A percentile compares a stretch with the other conserved stretches of the same genome.
phyloP scores from a whole-genome alignment of 2,329 filamentous ascomycete species.

The Venturia asperata region DNA sequence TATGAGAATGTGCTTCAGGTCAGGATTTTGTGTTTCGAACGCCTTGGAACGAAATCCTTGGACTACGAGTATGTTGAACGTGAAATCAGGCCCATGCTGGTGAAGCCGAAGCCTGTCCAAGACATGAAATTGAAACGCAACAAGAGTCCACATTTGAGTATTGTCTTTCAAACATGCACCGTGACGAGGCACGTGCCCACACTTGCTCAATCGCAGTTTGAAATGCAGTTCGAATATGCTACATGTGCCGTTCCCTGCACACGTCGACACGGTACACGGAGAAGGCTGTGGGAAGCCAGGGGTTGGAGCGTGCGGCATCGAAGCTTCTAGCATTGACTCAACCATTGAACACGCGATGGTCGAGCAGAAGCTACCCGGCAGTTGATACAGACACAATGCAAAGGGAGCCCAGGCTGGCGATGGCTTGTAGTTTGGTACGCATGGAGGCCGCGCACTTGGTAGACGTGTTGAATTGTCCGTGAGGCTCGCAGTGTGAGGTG shows the following conservation, averaged over 20 bases:
- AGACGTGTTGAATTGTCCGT: not conserved
- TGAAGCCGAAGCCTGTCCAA: not conserved
- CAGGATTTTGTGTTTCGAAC: too few species aligned
- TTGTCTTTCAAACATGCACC: not conserved
- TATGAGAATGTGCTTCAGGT: too few species aligned
- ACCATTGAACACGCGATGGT: too few species aligned
- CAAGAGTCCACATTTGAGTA: not conserved
- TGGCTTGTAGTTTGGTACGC: not conserved
- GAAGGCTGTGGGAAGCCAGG: conserved; percentile 1
- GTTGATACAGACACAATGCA: not conserved
- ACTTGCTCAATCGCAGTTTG: not conserved
- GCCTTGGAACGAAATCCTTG: too few species aligned
- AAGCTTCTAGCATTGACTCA: not conserved
- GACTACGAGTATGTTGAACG: too few species aligned
- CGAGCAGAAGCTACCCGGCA: not conserved
- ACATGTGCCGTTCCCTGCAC: not conserved
- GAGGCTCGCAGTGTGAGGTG: not conserved
- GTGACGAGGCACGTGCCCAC: not conserved
- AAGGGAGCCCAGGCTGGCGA: not conserved
- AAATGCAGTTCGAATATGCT: not conserved
- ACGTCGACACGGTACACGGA: conserved; percentile 1
- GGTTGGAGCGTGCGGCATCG: conserved; percentile 1
- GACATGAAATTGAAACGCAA: not conserved
- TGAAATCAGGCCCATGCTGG: too few species aligned
- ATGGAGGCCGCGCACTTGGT: not conserved